Conservation (phyloP, 371 early-diverging fungal species). For the Syncephalastrum contaminatum region DNA sequence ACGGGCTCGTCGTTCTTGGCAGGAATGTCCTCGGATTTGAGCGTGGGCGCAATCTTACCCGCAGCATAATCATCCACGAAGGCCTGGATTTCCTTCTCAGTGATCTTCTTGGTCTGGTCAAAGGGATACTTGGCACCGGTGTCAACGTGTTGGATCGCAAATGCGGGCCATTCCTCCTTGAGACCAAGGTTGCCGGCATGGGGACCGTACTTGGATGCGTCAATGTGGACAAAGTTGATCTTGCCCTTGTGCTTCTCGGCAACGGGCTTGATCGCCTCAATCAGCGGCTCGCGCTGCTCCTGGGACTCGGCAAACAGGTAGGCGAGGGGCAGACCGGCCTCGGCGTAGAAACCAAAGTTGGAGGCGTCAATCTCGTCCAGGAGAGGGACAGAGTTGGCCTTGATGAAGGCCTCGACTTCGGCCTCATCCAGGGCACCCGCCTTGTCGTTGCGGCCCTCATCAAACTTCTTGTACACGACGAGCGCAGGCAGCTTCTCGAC, state of each 20-base stretch:
- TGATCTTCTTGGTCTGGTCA: slow-evolving; percentile 65
- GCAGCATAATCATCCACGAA: slow-evolving; percentile 67
- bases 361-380: slow-evolving; percentile 88
- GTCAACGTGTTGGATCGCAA: slow-evolving; percentile 80
- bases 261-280: slow-evolving; percentile 60
- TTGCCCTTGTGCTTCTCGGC: slow-evolving; percentile 87
- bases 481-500: slow-evolving; percentile 62
- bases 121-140: slow-evolving; percentile 80
- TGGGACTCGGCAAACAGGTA: slow-evolving; percentile 78
- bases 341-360: slow-evolving; percentile 83
- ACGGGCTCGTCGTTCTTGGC: slow-evolving; percentile 84
- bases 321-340: slow-evolving; percentile 82
- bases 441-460: slow-evolving; percentile 75
- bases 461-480: slow-evolving; percentile 88
- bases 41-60: slow-evolving; percentile 73
- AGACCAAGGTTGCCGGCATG: slow-evolving; percentile 86
- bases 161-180: slow-evolving; percentile 88
- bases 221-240: slow-evolving; percentile 84
- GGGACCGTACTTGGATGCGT: slow-evolving; percentile 79
- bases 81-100: slow-evolving; percentile 50
- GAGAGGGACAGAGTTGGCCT: slow-evolving; percentile 76
- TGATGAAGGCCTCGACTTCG: slow-evolving; percentile 68
- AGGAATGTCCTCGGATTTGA: slow-evolving; percentile 86
- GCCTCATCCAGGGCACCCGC: slow-evolving; percentile 50
- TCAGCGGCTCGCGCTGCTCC: slow-evolving; percentile 58